Evolutionary conservation across 148 eudicot species (phyloP).

Genomic region (Silene latifolia): DNA sequence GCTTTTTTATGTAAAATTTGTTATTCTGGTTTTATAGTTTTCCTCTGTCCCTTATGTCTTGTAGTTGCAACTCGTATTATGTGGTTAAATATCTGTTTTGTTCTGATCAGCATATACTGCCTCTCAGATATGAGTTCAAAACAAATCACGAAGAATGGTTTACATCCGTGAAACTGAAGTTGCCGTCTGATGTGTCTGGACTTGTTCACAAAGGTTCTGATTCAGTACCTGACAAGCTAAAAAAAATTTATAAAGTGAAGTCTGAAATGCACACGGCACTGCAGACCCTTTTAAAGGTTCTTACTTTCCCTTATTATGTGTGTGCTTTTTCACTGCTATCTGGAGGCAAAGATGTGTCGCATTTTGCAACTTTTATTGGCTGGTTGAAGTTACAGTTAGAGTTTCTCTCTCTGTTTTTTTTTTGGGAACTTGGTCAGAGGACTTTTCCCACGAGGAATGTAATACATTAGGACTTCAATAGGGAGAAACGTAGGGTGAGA

Average conservation of each 20-base stretch:
- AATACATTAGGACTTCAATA: not conserved
- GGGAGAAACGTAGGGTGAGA: not conserved
- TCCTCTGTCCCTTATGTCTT: not conserved
- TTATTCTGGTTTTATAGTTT: not conserved
- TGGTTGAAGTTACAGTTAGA: not conserved
- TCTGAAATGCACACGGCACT: conserved; percentile 65
- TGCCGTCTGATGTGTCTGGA: conserved; percentile 51
- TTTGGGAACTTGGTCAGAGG: not conserved
- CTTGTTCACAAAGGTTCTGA: conserved; percentile 44
- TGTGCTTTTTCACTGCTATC: not conserved
- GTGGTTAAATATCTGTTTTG: conserved; percentile 14
- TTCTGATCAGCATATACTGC: conserved; percentile 25
- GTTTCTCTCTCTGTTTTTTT: not conserved
- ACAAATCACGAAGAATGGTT: conserved; percentile 84
- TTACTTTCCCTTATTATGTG: not conserved
- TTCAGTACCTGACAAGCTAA: conserved; percentile 43
- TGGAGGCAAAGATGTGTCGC: not conserved
- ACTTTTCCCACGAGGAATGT: not conserved
- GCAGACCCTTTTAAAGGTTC: conserved; percentile 72
- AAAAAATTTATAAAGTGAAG: conserved; percentile 69
- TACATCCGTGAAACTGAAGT: conserved; percentile 53
- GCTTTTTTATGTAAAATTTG: not conserved
- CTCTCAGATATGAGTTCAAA: conserved; percentile 71
- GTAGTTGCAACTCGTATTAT: not conserved
- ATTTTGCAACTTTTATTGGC: not conserved